Evolutionary conservation across 148 eudicot species (phyloP).

Genomic region (Amaranthus hypochondriacus): DNA sequence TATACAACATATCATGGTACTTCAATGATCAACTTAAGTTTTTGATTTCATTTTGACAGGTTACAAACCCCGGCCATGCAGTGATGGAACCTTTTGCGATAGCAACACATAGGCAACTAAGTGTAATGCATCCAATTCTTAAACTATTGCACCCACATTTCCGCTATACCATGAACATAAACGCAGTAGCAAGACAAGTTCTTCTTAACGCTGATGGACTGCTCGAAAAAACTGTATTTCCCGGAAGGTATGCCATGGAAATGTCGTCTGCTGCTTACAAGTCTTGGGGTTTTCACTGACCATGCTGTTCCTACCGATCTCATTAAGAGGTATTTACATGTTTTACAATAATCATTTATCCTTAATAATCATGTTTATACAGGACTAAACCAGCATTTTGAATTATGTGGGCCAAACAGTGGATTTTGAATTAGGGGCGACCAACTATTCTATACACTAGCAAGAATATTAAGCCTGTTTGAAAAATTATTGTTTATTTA

Average conservation of each 20-base stretch:
- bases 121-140: slow-evolving; percentile 7
- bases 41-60: not conserved
- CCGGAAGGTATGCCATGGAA: not conserved
- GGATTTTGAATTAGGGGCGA: slow-evolving; percentile 52
- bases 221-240: not conserved
- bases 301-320: slow-evolving; percentile 88
- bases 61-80: slow-evolving; percentile 6
- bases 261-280: slow-evolving; percentile 48
- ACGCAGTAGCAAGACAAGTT: slow-evolving; percentile 7
- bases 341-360: too few relatives aligned
- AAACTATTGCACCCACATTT: slow-evolving; percentile 8
- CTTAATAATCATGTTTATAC: not conserved
- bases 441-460: slow-evolving; percentile 33
- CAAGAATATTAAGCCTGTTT: too few relatives aligned
- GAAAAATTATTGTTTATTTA: too few relatives aligned
- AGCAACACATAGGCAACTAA: slow-evolving; percentile 10
- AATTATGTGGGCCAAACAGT: too few relatives aligned
- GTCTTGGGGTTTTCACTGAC: slow-evolving; percentile 69
- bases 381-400: slow-evolving; percentile 34
- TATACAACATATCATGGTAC: too few relatives aligned
- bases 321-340: slow-evolving; percentile 51
- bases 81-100: slow-evolving; percentile 8
- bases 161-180: slow-evolving; percentile 9
- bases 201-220: slow-evolving; percentile 3
- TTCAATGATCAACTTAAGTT: not conserved